Conservation (phyloP, 768 basidiomycete species). For the Antrodiella citrinella region DNA sequence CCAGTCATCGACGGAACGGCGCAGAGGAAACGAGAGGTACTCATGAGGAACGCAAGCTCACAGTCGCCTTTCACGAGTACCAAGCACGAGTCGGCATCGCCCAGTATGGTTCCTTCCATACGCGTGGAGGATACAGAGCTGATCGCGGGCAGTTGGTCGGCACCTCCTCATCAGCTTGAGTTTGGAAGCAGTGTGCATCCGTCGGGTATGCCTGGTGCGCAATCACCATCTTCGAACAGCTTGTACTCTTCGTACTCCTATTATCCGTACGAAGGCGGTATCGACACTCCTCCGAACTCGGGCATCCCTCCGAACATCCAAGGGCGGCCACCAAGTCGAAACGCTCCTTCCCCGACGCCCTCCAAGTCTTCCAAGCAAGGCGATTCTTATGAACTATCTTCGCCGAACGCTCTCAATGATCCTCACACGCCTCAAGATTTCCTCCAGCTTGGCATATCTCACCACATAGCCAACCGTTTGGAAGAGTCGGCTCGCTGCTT, state of each 20-base stretch:
- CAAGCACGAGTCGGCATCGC: too few relatives aligned
- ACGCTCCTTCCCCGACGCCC: constrained; percentile 2
- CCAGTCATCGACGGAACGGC: constrained; percentile 32
- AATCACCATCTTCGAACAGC: constrained; percentile 23
- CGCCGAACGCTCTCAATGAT: constrained; percentile 1
- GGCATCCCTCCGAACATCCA: constrained; percentile 2
- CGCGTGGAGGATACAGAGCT: too few relatives aligned
- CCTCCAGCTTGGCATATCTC: constrained; percentile 68
- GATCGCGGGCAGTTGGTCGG: too few relatives aligned
- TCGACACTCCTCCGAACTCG: constrained; percentile 33
- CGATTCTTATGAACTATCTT: constrained; percentile 1
- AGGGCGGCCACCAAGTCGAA: constrained; percentile 2
- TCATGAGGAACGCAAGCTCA: constrained; percentile 50
- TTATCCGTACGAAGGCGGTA: constrained; percentile 45
- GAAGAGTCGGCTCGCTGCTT: constrained; percentile 64
- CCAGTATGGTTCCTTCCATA: too few relatives aligned
- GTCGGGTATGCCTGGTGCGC: too few relatives aligned
- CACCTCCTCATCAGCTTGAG: too few relatives aligned
- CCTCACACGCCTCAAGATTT: constrained; percentile 51
- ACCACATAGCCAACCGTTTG: constrained; percentile 54
- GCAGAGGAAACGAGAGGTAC: constrained; percentile 33
- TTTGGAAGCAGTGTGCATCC: too few relatives aligned
- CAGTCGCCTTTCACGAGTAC: too few relatives aligned
- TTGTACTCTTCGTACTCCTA: constrained; percentile 63
- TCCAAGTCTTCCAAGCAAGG: too few relatives aligned